phyloP scores from a whole-genome alignment of 768 basidiomycete genomes.

The Lactarius vividus region DNA sequence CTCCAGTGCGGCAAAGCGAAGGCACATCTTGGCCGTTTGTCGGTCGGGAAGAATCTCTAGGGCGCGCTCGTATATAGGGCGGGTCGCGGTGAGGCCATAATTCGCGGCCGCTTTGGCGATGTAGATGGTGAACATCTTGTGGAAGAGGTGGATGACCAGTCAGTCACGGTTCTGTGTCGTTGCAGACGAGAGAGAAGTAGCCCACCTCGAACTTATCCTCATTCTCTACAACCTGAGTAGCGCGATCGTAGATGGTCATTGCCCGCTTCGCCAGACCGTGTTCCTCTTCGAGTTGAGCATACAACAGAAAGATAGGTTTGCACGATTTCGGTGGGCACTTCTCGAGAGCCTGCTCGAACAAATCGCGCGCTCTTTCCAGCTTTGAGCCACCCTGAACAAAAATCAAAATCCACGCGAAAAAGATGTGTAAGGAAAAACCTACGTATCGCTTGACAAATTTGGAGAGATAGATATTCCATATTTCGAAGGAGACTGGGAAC shows the following conservation, averaged over 20 bases:
- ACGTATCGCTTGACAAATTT: conserved; percentile 98
- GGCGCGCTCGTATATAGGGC: conserved; percentile 94
- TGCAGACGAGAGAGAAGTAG: conserved; percentile 5
- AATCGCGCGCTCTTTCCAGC: conserved; percentile 91
- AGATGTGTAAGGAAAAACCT: conserved; percentile 34
- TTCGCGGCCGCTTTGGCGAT: conserved; percentile 96
- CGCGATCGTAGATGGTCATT: conserved; percentile 94
- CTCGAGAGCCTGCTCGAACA: conserved; percentile 96
- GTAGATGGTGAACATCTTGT: conserved; percentile 92
- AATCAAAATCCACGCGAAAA: conserved; percentile 1
- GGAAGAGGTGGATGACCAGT: conserved; percentile 5
- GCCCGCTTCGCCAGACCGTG: conserved; percentile 92
- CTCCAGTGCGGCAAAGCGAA: conserved; percentile 93
- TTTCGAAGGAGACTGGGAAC: conserved; percentile 96
- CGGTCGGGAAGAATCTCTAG: conserved; percentile 89
- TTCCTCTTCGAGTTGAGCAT: conserved; percentile 94
- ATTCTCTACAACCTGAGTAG: conserved; percentile 79
- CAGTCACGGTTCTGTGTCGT: background rate
- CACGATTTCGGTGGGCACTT: conserved; percentile 94
- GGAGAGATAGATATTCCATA: conserved; percentile 98
- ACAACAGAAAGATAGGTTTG: conserved; percentile 94
- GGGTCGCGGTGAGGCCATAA: conserved; percentile 93
- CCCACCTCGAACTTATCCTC: conserved; percentile 93
- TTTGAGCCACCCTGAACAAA: conserved; percentile 80
- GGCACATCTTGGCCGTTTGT: conserved; percentile 96